Base-by-base conservation (phyloP, 768 basidiomycete genomes). In the Collybia nuda region DNA sequence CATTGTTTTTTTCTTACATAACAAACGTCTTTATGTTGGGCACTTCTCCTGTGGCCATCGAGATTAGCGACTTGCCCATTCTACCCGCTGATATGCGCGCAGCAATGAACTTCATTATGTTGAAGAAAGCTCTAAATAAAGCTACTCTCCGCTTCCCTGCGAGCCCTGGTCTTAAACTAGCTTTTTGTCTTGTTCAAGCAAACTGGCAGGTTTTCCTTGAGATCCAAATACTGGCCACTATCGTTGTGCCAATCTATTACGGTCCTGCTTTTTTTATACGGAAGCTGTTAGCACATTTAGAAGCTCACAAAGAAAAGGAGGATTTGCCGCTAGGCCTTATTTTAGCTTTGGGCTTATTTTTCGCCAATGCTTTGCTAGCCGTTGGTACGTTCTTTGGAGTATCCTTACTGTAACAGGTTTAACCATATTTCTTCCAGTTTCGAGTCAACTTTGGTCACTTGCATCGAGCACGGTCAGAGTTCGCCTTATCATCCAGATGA, bases 1-100 rank as follows among this genome's bases (percentile, higher is more conserved):
- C 72, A 44, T 67, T 97, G 4, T 68, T 93, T 15, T 97, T 97
- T 66, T 84, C 84, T 14, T 94, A 93, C 64, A 91, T 88, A 32
- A 94, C 92, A 0, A 85, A 87, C 52, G 90, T 97, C 14, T 82
- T 95, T 49, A 83, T 85, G 80, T 82, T 93, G 36, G 93, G 92
- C 2, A 83, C 91, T 67, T 76, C 74, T 2, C 75, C 86, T 1
- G 77, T 79, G 48, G 85, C 80, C 50, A 78, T 96, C 40, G 90
- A 96, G 56, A 90, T 93, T 18, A 90, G 84, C 52, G 93, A 97
- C 63, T 73, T 97, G 28, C 94, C 93, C 5, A 84, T 95, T 48
- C 79, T 94, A 7, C 81, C 88, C 0, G 81, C 76, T 0, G 65
- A 79, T 57, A 85, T 93, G 82, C 88, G 93, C 26, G 74, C 79